Conservation (phyloP, 164 flowering plant genomes). For the Aristolochia fimbriata region DNA sequence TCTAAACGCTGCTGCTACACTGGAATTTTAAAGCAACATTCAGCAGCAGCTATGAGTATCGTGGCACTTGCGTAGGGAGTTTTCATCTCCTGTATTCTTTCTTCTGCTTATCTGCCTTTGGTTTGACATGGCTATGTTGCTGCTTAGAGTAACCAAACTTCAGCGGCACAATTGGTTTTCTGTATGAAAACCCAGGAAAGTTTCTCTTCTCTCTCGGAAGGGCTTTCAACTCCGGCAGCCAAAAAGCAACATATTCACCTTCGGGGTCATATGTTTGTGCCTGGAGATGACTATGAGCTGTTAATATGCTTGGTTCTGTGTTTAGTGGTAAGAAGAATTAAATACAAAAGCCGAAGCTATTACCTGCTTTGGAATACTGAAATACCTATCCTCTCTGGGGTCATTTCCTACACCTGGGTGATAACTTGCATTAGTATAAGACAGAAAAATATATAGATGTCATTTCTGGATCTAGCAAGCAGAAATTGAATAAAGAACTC, state of each 20-base stretch:
- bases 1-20: too few species aligned
- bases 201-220: constrained; percentile 61
- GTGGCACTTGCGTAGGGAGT: neutral
- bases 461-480: too few species aligned
- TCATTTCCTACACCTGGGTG: constrained; percentile 85
- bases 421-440: too few species aligned
- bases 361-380: constrained; percentile 96
- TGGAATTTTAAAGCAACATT: too few species aligned
- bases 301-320: neutral
- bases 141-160: constrained; percentile 35
- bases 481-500: too few species aligned
- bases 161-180: constrained; percentile 51
- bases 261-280: constrained; percentile 79
- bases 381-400: constrained; percentile 95
- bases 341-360: constrained; percentile 7
- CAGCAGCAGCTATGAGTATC: too few species aligned
- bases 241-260: constrained; percentile 68
- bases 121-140: neutral
- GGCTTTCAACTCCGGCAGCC: constrained; percentile 58
- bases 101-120: neutral
- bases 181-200: constrained; percentile 56
- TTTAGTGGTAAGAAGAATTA: too few species aligned
- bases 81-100: neutral
- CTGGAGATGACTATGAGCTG: constrained; percentile 19
- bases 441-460: too few species aligned